Conservation (phyloP, 2,329 filamentous ascomycete species). For the Stachybotrys chlorohalonatus region DNA sequence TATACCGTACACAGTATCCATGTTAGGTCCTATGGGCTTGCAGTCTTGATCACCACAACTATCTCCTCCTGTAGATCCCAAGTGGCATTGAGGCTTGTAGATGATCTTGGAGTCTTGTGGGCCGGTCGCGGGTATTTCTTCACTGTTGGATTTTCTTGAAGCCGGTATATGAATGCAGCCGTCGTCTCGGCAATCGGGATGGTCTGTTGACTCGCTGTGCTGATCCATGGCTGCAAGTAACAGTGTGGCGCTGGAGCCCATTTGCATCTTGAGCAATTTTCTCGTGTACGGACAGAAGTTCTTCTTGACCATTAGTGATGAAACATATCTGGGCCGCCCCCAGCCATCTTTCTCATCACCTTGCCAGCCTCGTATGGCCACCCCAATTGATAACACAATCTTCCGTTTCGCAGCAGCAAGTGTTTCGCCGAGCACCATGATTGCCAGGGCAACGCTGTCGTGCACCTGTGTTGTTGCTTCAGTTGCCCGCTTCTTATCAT, state of each 20-base stretch:
- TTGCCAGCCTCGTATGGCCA: neutral
- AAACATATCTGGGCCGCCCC: neutral
- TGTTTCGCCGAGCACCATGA: neutral
- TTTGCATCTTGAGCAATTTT: neutral
- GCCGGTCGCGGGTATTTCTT: too few species aligned
- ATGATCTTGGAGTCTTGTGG: too few species aligned
- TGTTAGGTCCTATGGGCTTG: too few species aligned
- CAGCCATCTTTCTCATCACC: neutral
- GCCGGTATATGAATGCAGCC: neutral
- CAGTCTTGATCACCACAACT: neutral
- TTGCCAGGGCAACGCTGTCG: neutral
- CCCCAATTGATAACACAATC: neutral
- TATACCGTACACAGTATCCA: too few species aligned
- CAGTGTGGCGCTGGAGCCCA: neutral
- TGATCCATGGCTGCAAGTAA: neutral
- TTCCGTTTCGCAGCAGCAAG: neutral
- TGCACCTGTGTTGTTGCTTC: neutral
- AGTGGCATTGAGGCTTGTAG: too few species aligned
- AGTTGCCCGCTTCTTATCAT: neutral
- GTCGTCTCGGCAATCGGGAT: neutral
- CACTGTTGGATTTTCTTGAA: neutral
- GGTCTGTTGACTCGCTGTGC: neutral
- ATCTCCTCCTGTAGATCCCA: too few species aligned
- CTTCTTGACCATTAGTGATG: neutral
- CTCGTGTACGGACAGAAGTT: neutral